Evolutionary conservation across 2,329 filamentous ascomycete genomes (phyloP).

Genomic region (Colletotrichum eleusines): DNA sequence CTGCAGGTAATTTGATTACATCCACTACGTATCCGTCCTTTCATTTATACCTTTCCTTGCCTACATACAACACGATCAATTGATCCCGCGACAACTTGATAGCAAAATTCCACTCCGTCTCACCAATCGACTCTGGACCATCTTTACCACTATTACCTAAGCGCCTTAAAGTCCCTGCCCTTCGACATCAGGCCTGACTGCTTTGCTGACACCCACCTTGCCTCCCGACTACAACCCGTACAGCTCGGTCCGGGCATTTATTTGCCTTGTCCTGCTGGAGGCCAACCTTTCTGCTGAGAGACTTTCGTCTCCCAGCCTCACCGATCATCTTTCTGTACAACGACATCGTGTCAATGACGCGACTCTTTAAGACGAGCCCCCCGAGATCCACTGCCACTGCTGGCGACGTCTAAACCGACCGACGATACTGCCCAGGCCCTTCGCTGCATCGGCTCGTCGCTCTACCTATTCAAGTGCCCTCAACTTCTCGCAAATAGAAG

Average conservation of each 20-base stretch:
- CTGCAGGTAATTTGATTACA: conserved; percentile 1
- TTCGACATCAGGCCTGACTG: not conserved
- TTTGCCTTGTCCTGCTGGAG: not conserved
- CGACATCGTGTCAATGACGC: conserved; percentile 26
- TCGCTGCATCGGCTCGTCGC: not conserved
- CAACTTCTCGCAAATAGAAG: conserved; percentile 19
- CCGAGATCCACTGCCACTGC: conserved; percentile 6
- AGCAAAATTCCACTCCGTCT: not conserved
- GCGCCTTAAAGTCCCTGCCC: no score
- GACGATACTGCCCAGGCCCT: not conserved
- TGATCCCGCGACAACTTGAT: not conserved
- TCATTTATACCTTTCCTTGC: not conserved
- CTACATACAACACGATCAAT: not conserved
- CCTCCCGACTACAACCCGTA: conserved; percentile 1
- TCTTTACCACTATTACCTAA: not conserved
- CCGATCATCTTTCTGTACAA: not conserved
- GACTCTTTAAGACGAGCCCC: not conserved
- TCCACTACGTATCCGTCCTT: conserved; percentile 1
- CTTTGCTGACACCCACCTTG: not conserved
- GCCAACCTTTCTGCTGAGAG: not conserved
- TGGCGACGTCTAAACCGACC: not conserved
- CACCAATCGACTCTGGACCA: not conserved
- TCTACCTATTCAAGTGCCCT: not conserved
- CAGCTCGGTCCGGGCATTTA: not conserved
- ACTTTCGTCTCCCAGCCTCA: not conserved